Percentiles rank a stretch among this genome's conserved stretches.
These are phyloP conservation scores for Tubosaeta sp. DNA, from an alignment of 768 basidiomycete species.

Conservation along the genomic window DNA sequence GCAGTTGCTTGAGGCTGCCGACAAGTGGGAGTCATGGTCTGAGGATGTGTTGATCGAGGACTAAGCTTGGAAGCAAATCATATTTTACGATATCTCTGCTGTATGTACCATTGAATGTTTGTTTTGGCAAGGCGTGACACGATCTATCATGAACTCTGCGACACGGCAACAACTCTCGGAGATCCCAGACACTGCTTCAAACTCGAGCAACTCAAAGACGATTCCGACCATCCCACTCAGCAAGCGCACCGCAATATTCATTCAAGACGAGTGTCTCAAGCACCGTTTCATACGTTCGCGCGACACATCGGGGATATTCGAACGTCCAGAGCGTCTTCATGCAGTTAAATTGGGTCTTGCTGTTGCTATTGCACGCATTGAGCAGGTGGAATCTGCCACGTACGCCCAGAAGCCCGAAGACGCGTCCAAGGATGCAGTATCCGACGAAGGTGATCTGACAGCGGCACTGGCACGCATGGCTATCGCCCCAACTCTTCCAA, in stretches of 20 bases:
- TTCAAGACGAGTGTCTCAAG: constrained; percentile 71
- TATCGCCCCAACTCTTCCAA: constrained; percentile 20
- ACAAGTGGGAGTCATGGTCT: constrained; percentile 19
- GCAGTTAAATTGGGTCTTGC: constrained; percentile 82
- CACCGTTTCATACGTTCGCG: constrained; percentile 77
- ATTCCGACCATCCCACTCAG: too few relatives aligned
- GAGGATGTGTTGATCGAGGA: constrained; percentile 8
- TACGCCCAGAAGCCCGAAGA: background rate
- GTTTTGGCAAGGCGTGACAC: too few relatives aligned
- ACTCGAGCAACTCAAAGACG: too few relatives aligned
- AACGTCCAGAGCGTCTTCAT: constrained; percentile 83
- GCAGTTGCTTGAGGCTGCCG: constrained; percentile 10
- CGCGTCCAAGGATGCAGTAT: constrained; percentile 8
- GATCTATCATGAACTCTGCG: background rate
- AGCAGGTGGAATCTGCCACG: constrained; percentile 21
- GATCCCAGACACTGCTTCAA: too few relatives aligned
- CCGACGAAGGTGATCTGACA: constrained; percentile 44
- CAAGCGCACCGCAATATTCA: constrained; percentile 33
- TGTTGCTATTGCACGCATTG: constrained; percentile 71
- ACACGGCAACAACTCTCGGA: too few relatives aligned
- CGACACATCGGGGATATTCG: constrained; percentile 75
- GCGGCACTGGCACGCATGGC: constrained; percentile 44
- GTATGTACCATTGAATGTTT: too few relatives aligned
- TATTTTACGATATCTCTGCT: too few relatives aligned
- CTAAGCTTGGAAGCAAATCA: too few relatives aligned